phyloP scores from a whole-genome alignment of 129 eudicot genomes.

The Heracleum sosnowskyi region DNA sequence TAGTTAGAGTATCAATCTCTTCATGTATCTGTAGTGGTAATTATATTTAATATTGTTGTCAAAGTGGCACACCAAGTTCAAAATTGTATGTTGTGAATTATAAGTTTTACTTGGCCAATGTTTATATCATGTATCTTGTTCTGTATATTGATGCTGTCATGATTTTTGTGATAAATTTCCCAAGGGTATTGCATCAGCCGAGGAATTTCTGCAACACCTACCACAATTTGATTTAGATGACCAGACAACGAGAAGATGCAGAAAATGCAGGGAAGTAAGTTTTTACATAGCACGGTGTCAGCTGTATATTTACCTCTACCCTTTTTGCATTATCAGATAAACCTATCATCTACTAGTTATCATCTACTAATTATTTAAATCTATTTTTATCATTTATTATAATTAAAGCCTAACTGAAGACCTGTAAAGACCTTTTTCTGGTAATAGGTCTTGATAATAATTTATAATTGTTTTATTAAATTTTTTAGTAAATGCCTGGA shows the following conservation, averaged over 20 bases:
- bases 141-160: background rate
- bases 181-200: constrained; percentile 69
- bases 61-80: background rate
- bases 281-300: background rate
- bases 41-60: background rate
- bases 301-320: background rate
- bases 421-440: too few species aligned
- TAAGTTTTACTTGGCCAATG: background rate
- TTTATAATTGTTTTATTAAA: background rate
- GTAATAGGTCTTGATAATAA: background rate
- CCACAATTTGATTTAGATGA: constrained; percentile 72
- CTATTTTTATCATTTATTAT: background rate
- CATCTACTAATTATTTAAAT: too few species aligned
- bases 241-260: constrained; percentile 57
- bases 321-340: background rate
- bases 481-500: background rate
- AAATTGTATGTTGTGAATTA: background rate
- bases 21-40: background rate
- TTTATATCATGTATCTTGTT: background rate
- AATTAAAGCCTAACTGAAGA: background rate
- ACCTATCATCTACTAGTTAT: background rate
- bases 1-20: background rate
- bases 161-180: constrained; percentile 7
- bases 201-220: constrained; percentile 74
- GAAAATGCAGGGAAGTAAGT: constrained; percentile 84